Base-by-base conservation (phyloP, 1,284 basidiomycete species). In the Prillingera fragicola region DNA sequence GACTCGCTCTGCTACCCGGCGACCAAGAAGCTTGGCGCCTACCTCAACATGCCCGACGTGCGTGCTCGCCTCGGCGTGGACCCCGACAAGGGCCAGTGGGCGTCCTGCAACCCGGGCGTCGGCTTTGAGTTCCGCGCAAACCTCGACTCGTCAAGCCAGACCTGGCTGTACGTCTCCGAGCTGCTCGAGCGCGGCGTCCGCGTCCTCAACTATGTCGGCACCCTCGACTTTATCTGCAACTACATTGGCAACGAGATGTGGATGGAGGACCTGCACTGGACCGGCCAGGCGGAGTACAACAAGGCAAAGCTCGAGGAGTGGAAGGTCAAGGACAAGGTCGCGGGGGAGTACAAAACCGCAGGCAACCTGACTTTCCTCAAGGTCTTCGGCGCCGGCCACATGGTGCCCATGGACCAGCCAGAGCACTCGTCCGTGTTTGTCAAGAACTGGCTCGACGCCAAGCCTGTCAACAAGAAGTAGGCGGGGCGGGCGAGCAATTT, bases 171-270 rank as follows among this genome's bases (percentile, higher is more conserved):
- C 59, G 74, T 88, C 43, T 75, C 78, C 1, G 80, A 75, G 2
- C 75, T 91, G 25, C 78, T 90, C 17, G 86, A 89, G 60, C 78
- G 84, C 23, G 82, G 81, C 5, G 67, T 89, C 29, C 75, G 79
- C 17, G 72, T 87, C 21, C 73, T 89, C 38, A 81, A 87, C 48
- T 65, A 63, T 45, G 59, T 57, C 40, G 62, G 67, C 19, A 84
- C 82, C 26, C 83, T 80, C 54, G 84, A 86, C 63, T 85, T 80
- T 78, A 46, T 84, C 60, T 87, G 83, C 66, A 86, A 86, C 63
- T 77, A 67, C 43, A 59, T 85, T 14, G 83, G 80, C 2, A 85
- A 85, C 57, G 78, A 83, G 55, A 68, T 74, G 9, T 83, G 81
- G 82, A 79, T 80, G 22, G 65, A 77, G 34, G 39, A 48, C 62